Evolutionary conservation across 1,284 basidiomycete genomes (phyloP).

Genomic region (Moesziomyces antarcticus): DNA sequence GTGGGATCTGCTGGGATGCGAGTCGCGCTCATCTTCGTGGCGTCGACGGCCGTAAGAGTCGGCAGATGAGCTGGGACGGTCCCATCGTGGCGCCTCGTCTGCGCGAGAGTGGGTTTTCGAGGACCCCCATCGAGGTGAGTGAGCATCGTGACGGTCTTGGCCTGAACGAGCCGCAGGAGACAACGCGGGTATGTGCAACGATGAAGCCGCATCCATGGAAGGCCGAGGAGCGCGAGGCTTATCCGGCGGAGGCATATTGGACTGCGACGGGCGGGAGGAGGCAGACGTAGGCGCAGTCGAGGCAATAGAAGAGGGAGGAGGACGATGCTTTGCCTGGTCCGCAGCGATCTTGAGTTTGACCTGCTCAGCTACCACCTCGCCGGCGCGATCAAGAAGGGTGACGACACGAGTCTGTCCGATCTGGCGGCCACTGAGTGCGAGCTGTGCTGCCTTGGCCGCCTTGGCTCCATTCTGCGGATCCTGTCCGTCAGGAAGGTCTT

Average conservation of each 20-base stretch:
- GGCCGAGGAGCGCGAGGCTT: slow-evolving; percentile 25
- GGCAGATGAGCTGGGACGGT: background rate
- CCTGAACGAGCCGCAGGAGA: slow-evolving; percentile 10
- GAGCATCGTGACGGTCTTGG: slow-evolving; percentile 4
- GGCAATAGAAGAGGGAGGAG: slow-evolving; percentile 3
- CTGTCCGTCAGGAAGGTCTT: slow-evolving; percentile 2
- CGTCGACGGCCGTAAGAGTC: slow-evolving; percentile 15
- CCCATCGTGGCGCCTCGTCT: background rate
- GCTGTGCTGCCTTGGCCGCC: slow-evolving; percentile 36
- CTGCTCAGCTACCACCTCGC: slow-evolving; percentile 26
- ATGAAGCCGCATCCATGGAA: slow-evolving; percentile 5
- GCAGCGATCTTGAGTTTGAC: slow-evolving; percentile 30
- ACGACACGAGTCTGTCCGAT: slow-evolving; percentile 23
- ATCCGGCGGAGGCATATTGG: slow-evolving; percentile 32
- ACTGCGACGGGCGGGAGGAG: slow-evolving; percentile 17
- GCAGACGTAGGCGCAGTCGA: slow-evolving; percentile 11
- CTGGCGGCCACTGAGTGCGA: slow-evolving; percentile 23
- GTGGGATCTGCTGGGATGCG: slow-evolving; percentile 7
- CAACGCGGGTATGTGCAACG: background rate
- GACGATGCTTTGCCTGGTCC: slow-evolving; percentile 21
- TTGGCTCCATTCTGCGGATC: slow-evolving; percentile 45
- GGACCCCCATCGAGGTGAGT: background rate
- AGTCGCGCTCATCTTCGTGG: slow-evolving; percentile 7
- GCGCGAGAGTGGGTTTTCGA: background rate
- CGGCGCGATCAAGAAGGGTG: slow-evolving; percentile 33